Conservation (phyloP, 352 stramenopile genomes). For the Thalassiosira hispida region DNA sequence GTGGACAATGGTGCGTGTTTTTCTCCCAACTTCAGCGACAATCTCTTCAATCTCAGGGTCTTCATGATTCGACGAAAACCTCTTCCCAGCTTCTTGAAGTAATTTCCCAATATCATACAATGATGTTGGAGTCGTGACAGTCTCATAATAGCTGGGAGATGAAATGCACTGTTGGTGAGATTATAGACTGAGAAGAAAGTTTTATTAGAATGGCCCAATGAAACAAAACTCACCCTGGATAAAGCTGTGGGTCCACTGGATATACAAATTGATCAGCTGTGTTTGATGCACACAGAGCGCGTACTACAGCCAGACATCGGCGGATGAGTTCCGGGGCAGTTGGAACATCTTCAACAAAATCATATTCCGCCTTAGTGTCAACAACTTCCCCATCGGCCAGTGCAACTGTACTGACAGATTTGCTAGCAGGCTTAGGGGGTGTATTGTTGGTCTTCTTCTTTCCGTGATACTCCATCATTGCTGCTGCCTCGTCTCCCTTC, state of each 20-base stretch:
- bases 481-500: slow-evolving; percentile 43
- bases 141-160: slow-evolving; percentile 80
- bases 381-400: slow-evolving; percentile 11
- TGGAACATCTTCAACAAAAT: slow-evolving; percentile 81
- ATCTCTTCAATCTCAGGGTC: slow-evolving; percentile 60
- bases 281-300: slow-evolving; percentile 67
- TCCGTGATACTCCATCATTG: slow-evolving; percentile 55
- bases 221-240: slow-evolving; percentile 62
- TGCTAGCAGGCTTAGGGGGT: slow-evolving; percentile 7
- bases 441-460: slow-evolving; percentile 36
- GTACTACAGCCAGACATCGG: slow-evolving; percentile 81
- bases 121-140: slow-evolving; percentile 77
- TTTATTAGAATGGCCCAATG: background rate
- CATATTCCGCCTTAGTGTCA: slow-evolving; percentile 60
- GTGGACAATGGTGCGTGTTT: slow-evolving; percentile 75
- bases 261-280: slow-evolving; percentile 83
- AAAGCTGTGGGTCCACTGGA: slow-evolving; percentile 83
- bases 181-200: background rate
- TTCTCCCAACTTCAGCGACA: slow-evolving; percentile 75
- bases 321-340: slow-evolving; percentile 79
- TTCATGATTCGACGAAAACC: slow-evolving; percentile 44
- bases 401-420: slow-evolving; percentile 11
- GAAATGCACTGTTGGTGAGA: background rate
- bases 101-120: slow-evolving; percentile 75
- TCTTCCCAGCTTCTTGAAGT: slow-evolving; percentile 69